Conservation (phyloP, 305 asterid genomes). For the Fraxinus sp. region DNA sequence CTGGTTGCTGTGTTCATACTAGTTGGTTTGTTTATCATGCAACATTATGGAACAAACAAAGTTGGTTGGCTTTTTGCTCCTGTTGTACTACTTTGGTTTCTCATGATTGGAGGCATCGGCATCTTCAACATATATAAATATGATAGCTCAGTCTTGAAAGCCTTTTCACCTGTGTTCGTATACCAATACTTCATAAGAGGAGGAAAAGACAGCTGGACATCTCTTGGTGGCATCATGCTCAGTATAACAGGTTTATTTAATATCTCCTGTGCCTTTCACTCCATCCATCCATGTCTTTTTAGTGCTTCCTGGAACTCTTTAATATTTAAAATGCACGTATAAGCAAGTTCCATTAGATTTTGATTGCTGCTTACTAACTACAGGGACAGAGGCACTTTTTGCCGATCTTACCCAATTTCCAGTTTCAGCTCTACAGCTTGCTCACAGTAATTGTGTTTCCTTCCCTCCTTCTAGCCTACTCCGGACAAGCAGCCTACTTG, state of each 20-base stretch:
- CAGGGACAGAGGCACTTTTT: constrained; percentile 96
- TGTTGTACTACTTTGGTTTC: constrained; percentile 81
- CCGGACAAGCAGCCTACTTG: constrained; percentile 97
- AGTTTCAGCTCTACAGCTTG: constrained; percentile 85
- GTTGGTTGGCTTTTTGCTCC: constrained; percentile 99
- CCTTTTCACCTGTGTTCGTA: constrained; percentile 78
- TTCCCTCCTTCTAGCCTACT: constrained; percentile 86
- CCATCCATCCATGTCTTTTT: background rate
- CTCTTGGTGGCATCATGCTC: constrained; percentile 96
- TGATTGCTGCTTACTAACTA: constrained; percentile 29
- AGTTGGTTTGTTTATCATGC: constrained; percentile 89
- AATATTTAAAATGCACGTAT: background rate
- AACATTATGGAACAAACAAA: constrained; percentile 87
- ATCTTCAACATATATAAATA: constrained; percentile 70
- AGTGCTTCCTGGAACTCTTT: background rate
- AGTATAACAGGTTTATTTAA: constrained; percentile 78
- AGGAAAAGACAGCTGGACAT: constrained; percentile 67
- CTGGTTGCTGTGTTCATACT: constrained; percentile 77
- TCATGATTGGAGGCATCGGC: constrained; percentile 92
- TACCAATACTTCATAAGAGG: constrained; percentile 65
- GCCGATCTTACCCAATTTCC: constrained; percentile 96
- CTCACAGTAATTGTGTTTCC: constrained; percentile 83
- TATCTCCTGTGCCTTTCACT: background rate
- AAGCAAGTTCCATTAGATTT: background rate
- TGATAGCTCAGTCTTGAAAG: constrained; percentile 74